Base-by-base conservation (phyloP, 2,329 filamentous ascomycete genomes). In the Colletotrichum falcatum region DNA sequence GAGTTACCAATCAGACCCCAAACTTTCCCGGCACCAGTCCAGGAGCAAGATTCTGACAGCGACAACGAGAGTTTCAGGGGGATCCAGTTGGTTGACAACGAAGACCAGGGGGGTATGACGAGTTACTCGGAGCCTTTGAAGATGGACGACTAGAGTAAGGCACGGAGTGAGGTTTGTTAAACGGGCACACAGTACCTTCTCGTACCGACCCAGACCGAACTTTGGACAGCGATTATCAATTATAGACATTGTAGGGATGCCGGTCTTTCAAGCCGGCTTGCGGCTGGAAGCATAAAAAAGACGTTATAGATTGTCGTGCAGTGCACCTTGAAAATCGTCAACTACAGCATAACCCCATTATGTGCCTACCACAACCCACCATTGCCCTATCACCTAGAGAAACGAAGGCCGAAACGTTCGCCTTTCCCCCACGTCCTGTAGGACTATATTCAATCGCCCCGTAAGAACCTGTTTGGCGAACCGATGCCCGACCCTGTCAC, bases 41-140 rank as follows among this genome's bases (percentile, higher is more conserved):
- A 61, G 16, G 60, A 65, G 23, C 51, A 58, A n/a, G 66, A 70
- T 28, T 60, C 48, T 20, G 66, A 70, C 20, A 49, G 46, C 7
- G 80, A 81, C 9, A 79, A 83, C 12, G 81, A 79, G 20, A 79
- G 79, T 42, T 80, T 79, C 56, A 73, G 73, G 2, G 77, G 75
- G 5, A 84, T 83, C 42, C 74, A 71, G 30, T 82, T 84, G 82
- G 75, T 80, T 28, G 77, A 79, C 51, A 77, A 83, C 46, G 81
- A 81, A 46, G 77, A 74, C 23, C 75, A 28, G 23, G 62, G 46
- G 11, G 56, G 56, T 37, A 65, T 70, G 60, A 70, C 55, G 42
- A 61, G 14, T 11, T 65, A 44, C 42, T 65, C 60, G 20, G 66
- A 61, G 42, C 60, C 66, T 20, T n/a, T 70, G 39, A 65, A 60